These are phyloP conservation scores for Pichia sp. DNA, from an alignment of 1,139 yeast genomes.

Conservation along the genomic window DNA sequence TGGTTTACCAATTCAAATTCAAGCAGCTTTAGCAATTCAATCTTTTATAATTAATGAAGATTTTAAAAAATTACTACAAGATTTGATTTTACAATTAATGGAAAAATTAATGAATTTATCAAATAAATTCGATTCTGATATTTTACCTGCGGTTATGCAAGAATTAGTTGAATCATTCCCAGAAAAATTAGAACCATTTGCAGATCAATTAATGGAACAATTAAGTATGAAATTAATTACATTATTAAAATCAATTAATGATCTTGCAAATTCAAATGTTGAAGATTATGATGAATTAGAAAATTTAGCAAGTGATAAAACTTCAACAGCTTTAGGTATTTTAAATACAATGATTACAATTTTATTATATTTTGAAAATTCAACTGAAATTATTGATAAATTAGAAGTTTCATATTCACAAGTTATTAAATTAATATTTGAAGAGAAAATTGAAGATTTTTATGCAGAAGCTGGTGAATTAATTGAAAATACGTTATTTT, in stretches of 20 bases:
- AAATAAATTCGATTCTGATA: conserved; percentile 80
- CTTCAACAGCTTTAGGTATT: conserved; percentile 82
- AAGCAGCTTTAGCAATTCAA: conserved; percentile 83
- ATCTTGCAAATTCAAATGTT: conserved; percentile 44
- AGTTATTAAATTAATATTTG: conserved; percentile 60
- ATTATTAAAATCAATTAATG: conserved; percentile 63
- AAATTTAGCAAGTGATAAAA: conserved; percentile 64
- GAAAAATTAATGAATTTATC: conserved; percentile 69
- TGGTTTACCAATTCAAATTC: conserved; percentile 67
- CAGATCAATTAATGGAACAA: conserved; percentile 76
- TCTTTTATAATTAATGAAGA: conserved; percentile 61
- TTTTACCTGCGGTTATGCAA: conserved; percentile 87
- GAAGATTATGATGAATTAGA: conserved; percentile 39
- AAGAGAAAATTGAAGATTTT: conserved; percentile 65
- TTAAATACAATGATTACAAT: conserved; percentile 84
- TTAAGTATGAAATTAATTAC: conserved; percentile 76
- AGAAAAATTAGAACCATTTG: conserved; percentile 88
- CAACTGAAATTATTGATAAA: conserved; percentile 56
- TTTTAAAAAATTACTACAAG: conserved; percentile 62
- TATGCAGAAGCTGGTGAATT: conserved; percentile 78
- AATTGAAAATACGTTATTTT: conserved; percentile 78
- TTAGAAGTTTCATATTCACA: conserved; percentile 75
- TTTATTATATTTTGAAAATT: conserved; percentile 79
- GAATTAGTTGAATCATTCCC: conserved; percentile 89
- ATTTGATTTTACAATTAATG: conserved; percentile 75